A percentile compares a stretch with the other conserved stretches of the same genome.
Conservation (phyloP, 1,284 basidiomycete genomes). For the Cystobasidium slooffiae region DNA sequence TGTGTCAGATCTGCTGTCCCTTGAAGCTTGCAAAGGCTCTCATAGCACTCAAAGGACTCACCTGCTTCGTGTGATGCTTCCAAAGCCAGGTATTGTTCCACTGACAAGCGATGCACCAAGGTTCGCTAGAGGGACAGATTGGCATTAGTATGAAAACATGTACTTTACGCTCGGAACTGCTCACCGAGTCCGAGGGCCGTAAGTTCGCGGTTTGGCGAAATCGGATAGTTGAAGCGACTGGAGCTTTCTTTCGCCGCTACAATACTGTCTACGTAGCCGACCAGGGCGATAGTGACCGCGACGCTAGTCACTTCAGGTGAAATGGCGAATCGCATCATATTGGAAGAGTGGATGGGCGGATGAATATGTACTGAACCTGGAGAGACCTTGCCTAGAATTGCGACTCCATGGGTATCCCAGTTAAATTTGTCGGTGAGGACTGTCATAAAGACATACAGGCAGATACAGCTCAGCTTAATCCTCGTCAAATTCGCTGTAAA, state of each 20-base stretch:
- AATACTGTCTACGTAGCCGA: conserved; percentile 68
- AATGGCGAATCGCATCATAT: conserved; percentile 33
- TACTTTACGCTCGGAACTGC: conserved; percentile 45
- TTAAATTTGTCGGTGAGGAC: conserved; percentile 71
- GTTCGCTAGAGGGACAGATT: conserved; percentile 66
- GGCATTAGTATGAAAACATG: conserved; percentile 12
- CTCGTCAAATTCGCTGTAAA: neutral
- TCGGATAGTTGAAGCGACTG: conserved; percentile 78
- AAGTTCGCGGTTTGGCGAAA: conserved; percentile 88
- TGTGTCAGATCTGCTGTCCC: neutral
- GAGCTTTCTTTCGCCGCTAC: conserved; percentile 86
- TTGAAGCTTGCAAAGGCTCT: too few relatives aligned
- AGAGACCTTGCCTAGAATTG: conserved; percentile 68
- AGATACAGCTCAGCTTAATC: neutral
- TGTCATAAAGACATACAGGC: conserved; percentile 54
- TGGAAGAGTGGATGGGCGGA: conserved; percentile 66
- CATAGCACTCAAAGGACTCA: conserved; percentile 23
- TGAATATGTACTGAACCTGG: conserved; percentile 47
- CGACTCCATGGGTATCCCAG: conserved; percentile 79
- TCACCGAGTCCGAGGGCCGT: conserved; percentile 67
- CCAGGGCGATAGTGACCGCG: conserved; percentile 43
- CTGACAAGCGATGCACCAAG: conserved; percentile 76
- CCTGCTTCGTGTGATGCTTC: conserved; percentile 70
- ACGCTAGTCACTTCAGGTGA: conserved; percentile 25
- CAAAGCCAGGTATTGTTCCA: conserved; percentile 84